These are phyloP conservation scores for Nasturtium officinale DNA, from an alignment of 345 rosid genomes.

Conservation along the genomic window DNA sequence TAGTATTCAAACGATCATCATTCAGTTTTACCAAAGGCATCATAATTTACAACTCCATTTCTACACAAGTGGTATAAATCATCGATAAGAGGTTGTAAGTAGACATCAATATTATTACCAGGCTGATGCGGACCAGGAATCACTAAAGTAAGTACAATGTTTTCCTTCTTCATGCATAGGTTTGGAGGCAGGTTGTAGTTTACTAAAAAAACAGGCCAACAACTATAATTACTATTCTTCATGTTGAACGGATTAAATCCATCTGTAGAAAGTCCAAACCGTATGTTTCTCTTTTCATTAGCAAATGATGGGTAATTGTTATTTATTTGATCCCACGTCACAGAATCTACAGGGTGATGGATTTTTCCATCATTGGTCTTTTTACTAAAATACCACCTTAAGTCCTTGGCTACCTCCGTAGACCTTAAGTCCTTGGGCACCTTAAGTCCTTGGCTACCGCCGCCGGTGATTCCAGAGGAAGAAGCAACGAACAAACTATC, in stretches of 20 bases:
- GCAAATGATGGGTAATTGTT: background rate
- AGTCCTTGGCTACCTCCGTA: background rate
- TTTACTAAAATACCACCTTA: too few relatives aligned
- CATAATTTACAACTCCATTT: background rate
- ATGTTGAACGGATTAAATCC: background rate
- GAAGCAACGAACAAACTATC: background rate
- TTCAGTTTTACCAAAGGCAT: background rate
- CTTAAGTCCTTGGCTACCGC: too few relatives aligned
- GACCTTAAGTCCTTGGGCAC: too few relatives aligned
- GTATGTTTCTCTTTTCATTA: background rate
- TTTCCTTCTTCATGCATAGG: too few relatives aligned
- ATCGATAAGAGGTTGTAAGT: background rate
- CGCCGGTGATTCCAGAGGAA: constrained; percentile 31
- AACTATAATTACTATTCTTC: background rate
- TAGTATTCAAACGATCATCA: too few relatives aligned
- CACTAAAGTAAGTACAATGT: background rate
- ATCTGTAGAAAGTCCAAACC: background rate
- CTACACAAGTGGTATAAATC: background rate
- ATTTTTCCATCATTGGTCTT: background rate
- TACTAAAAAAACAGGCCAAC: background rate
- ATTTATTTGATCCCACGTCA: background rate
- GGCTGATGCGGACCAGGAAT: background rate
- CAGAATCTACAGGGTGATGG: background rate
- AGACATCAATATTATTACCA: constrained; percentile 1
- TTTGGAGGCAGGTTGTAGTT: background rate